Base-by-base conservation (phyloP, 805 yeast species). In the Sungouiozyma intestinalis region DNA sequence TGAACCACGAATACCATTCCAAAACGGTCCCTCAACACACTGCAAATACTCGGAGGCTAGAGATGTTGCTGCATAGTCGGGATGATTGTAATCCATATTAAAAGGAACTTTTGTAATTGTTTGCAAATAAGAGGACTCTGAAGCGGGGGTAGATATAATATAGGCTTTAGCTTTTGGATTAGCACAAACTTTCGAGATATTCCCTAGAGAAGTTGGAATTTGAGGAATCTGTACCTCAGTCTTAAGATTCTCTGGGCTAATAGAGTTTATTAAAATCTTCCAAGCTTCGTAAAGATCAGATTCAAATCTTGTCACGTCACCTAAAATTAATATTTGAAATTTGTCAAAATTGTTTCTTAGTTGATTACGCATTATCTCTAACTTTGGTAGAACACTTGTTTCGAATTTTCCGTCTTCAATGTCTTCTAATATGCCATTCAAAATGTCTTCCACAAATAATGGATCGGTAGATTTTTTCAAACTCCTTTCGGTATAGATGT, bases 1-100 rank as follows among this genome's bases (percentile, higher is more conserved):
- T 1, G 87, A 73, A 34, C 98, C 98, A 63, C 98, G 76, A 29
- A 92, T 84, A 43, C 94, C 95, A 53, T 85, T 75, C 97, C 97
- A 90, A 48, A 90, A 81, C 31, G 97, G 98, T 2, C 98, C 98
- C 60, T 92, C 98, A 16, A 85, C 86, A 32, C 86, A 82, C 49
- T 81, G 83, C 43, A 92, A 67, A 52, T 79, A 82, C 42, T 83
- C 87, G 5, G 81, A 72, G 5, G 87, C 85, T 20, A 88, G 70
- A 0, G 81, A 72, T 34, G 90, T 69, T 19, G 79, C 81, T 40
- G 82, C 78, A 24, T 79, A 67, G 51, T 88, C 95, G 16, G 68
- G 65, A 38, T 77, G 70, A 13, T 60, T 52, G 49, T 73, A 78
- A 43, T 58, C 45, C 43, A 57, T 39, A 40, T 54, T 39, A 16